Conservation (phyloP, 2,329 filamentous ascomycete species). For the Hymenoscyphus occultus region DNA sequence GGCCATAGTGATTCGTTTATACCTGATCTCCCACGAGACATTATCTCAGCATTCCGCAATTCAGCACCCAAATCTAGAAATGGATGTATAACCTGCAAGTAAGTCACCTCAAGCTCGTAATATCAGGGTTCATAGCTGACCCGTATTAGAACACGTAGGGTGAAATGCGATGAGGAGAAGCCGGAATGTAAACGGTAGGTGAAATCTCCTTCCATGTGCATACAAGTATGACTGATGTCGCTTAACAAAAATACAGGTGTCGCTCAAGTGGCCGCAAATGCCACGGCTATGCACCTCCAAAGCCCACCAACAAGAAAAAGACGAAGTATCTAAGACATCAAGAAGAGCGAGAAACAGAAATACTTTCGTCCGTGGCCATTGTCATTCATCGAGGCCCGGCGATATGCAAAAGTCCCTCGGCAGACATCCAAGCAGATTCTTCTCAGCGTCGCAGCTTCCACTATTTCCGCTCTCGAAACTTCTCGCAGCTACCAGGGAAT, state of each 20-base stretch:
- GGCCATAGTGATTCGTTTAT: neutral
- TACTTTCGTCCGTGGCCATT: neutral
- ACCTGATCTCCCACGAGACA: constrained; percentile 11
- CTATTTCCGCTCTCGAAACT: constrained; percentile 22
- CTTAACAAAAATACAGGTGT: constrained; percentile 3
- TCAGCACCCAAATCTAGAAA: constrained; percentile 8
- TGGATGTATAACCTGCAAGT: constrained; percentile 21
- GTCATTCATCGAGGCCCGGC: neutral
- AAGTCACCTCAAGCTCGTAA: neutral
- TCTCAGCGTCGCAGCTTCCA: constrained; percentile 24
- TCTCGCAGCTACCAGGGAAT: constrained; percentile 22
- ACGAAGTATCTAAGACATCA: neutral
- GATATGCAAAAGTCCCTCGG: constrained; percentile 2
- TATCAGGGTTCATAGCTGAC: neutral
- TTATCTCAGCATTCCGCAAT: constrained; percentile 10
- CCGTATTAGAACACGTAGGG: constrained; percentile 18
- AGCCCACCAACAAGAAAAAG: constrained; percentile 1
- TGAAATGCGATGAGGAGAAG: constrained; percentile 27
- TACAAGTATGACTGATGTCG: neutral
- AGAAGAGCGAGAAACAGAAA: neutral
- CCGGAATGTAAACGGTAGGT: constrained; percentile 17
- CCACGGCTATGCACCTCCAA: constrained; percentile 20
- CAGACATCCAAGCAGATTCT: constrained; percentile 12
- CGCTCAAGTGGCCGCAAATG: constrained; percentile 20
- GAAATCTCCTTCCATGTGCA: neutral